Evolutionary conservation across 2,329 filamentous ascomycete species (phyloP).

Genomic region (Tolypocladium pustulatum): DNA sequence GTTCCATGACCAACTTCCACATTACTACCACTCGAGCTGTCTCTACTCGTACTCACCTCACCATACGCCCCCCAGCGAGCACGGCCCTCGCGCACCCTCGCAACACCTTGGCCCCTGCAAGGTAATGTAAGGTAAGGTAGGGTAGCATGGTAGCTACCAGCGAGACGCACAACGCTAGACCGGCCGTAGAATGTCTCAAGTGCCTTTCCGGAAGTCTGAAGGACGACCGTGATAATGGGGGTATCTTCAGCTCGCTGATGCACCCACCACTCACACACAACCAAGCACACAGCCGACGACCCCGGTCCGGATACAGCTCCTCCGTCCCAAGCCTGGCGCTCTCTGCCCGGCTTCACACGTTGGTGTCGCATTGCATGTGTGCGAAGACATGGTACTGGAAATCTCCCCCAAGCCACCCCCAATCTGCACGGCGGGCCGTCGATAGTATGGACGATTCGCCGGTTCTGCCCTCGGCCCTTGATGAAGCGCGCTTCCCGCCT

Average conservation of each 20-base stretch:
- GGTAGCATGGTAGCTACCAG: too few relatives aligned
- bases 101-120: not conserved
- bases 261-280: not conserved
- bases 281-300: not conserved
- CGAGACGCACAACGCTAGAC: not conserved
- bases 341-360: not conserved
- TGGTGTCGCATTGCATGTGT: not conserved
- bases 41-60: too few relatives aligned
- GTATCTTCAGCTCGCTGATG: not conserved
- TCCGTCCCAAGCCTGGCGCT: not conserved
- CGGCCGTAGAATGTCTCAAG: not conserved
- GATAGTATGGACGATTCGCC: not conserved
- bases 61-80: not conserved
- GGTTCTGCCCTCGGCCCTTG: not conserved
- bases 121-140: too few relatives aligned
- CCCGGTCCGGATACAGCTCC: not conserved
- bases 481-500: not conserved
- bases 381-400: not conserved
- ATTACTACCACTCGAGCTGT: too few relatives aligned
- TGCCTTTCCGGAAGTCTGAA: not conserved
- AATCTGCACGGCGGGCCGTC: not conserved
- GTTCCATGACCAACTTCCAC: not conserved
- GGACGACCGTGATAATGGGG: not conserved
- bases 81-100: not conserved
- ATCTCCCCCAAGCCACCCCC: not conserved